Base-by-base conservation (phyloP, 1,139 yeast genomes). In the Blastobotrys indianensis region DNA sequence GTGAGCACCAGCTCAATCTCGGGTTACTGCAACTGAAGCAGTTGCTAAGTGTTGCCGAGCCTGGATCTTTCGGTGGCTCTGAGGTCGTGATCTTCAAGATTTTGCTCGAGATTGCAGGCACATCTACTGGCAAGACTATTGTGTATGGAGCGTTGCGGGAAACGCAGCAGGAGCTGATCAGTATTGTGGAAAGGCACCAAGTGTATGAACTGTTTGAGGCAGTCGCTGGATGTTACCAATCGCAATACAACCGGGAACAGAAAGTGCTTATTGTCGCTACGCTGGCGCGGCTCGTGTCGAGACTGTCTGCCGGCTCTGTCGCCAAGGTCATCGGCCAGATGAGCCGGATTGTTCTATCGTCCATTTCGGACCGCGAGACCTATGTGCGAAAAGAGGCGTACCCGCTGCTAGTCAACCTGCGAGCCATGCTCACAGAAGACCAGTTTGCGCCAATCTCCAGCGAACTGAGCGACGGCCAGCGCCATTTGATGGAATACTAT, bases 351-450 rank as follows among this genome's bases (percentile, higher is more conserved):
- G 51, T 56, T 32, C 44, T 51, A 16, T 30, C 43, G 7, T 54
- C 55, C 35, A 44, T 60, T 10, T 50, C 50, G 13, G 56, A 56
- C 42, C 39, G 44, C 13, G 60, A 60, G 35, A 55, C 59, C 10
- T 43, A 45, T 12, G 61, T 63, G 13, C 57, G 66, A 11, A 54
- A 59, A 39, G 62, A 60, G 38, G 56, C 61, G 2, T 63, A 62
- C 47, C 62, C 63, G 1, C 45, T 57, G 17, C 41, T 62, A 20
- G 56, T 57, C 11, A 42, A 30, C n/a, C 46, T 57, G 29, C 50
- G 53, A 20, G 39, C 42, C n/a, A 39, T 47, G 6, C 42, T 48
- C 1, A 49, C 47, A 7, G 37, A 47, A 3, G 53, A 46, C 30
- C 28, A 35, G 17, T 52, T 53, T 12, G 44, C 51, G 28, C 37